Evolutionary conservation across 352 stramenopile species (phyloP).

Genomic region (Pythium apleroticum): DNA sequence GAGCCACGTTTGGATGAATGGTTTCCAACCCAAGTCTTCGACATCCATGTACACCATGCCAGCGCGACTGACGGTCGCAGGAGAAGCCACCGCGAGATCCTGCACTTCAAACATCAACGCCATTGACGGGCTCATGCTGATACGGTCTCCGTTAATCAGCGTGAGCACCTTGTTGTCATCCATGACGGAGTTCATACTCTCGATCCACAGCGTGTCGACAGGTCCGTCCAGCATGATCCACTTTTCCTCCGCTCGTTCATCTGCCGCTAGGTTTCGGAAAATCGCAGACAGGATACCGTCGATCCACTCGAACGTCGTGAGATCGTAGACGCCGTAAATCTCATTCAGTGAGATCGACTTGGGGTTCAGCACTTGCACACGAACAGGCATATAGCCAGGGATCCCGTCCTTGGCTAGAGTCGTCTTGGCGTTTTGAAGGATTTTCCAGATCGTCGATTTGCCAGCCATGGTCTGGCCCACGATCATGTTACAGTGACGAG

Average conservation of each 20-base stretch:
- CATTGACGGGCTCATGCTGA: constrained; percentile 85
- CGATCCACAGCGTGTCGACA: constrained; percentile 88
- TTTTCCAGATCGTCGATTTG: constrained; percentile 89
- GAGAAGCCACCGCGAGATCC: constrained; percentile 92
- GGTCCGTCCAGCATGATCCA: constrained; percentile 89
- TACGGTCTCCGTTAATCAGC: constrained; percentile 85
- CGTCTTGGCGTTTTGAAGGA: constrained; percentile 69
- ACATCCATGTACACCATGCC: constrained; percentile 95
- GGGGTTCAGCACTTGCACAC: constrained; percentile 84
- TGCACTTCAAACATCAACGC: constrained; percentile 95
- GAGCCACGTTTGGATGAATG: constrained; percentile 80
- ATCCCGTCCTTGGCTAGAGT: constrained; percentile 71
- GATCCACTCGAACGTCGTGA: constrained; percentile 87
- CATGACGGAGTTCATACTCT: constrained; percentile 91
- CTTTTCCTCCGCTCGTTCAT: constrained; percentile 79
- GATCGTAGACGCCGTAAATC: constrained; percentile 90
- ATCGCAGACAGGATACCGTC: constrained; percentile 84
- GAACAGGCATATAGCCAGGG: constrained; percentile 78
- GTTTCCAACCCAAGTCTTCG: constrained; percentile 75
- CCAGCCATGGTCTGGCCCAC: constrained; percentile 91
- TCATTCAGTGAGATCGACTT: constrained; percentile 90
- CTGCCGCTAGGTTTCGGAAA: constrained; percentile 72
- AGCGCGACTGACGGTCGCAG: constrained; percentile 91
- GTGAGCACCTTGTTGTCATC: constrained; percentile 89
- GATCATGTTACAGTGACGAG: constrained; percentile 94